Base-by-base conservation (phyloP, 768 basidiomycete species). In the Krasilnikovozyma curviuscula region DNA sequence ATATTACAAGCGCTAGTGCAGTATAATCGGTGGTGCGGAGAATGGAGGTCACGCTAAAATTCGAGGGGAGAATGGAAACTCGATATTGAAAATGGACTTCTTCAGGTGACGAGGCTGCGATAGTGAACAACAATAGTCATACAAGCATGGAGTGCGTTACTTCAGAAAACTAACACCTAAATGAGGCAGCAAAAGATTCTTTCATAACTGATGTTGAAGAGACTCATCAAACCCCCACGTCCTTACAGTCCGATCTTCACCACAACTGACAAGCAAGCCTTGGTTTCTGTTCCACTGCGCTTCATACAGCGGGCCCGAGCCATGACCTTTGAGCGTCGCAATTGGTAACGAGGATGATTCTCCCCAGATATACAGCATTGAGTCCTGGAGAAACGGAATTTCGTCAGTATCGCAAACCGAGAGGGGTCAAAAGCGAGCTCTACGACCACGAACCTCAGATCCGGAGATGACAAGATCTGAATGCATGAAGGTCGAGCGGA, bases 401-500 rank as follows among this genome's bases (percentile, higher is more conserved):
- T 14, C 14, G 40, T 19, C 6, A 40, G 23, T 40, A 12, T 40
- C 5, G 19, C 10, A 43, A 16, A 43, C 19, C 14, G 40, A 18
- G 23, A 29, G 25, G 12, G 7, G 16, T 3, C 14, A 30, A 18
- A 14, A 14, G 16, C 18, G 42, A 30, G 2, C 7, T 14, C 9
- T 31, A 7, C n/a, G 37, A 18, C n/a, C n/a, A 31, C 7, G 30
- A 18, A 44, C 63, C 46, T 64, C 63, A 10, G 60, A 62, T 13
- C 63, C 63, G n/a, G 55, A 50, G 14, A 64, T 43, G 29, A 64
- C 37, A 34, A 62, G 48, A 13, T 54, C 54, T 6, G 41, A 23
- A 9, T 50, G 46, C 0, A 57, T 57, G 42, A 64, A 64, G 18
- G 53, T 50, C 13, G 59, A 57, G 9, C 63, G 54, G 24, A 64